phyloP scores from a whole-genome alignment of 2,329 filamentous ascomycete genomes.

The Pseudogymnoascus sp. region DNA sequence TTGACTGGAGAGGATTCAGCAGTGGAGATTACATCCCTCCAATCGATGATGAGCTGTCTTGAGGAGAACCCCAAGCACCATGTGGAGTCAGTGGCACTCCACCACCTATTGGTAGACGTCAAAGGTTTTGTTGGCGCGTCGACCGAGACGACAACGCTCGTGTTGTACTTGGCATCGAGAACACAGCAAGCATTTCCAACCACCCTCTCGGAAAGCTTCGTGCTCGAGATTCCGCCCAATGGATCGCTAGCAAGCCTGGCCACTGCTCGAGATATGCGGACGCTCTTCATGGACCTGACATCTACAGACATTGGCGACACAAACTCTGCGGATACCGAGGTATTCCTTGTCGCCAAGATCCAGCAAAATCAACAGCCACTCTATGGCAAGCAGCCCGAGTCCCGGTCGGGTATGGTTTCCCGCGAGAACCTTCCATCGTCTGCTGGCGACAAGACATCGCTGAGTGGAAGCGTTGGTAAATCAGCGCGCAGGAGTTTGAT shows the following conservation, averaged over 20 bases:
- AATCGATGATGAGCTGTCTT: conserved; percentile 92
- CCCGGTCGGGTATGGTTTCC: conserved; percentile 20
- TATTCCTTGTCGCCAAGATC: conserved; percentile 80
- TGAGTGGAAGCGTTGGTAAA: conserved; percentile 41
- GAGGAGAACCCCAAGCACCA: conserved; percentile 67
- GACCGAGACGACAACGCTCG: conserved; percentile 66
- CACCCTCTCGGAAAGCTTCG: conserved; percentile 75
- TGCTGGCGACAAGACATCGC: conserved; percentile 36
- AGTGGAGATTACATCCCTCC: conserved; percentile 80
- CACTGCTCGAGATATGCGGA: conserved; percentile 64
- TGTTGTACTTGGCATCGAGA: conserved; percentile 70
- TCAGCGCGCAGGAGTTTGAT: conserved; percentile 56
- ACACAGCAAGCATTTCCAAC: conserved; percentile 52
- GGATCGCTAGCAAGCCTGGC: conserved; percentile 60
- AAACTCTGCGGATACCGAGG: conserved; percentile 56
- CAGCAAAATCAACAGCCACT: conserved; percentile 24
- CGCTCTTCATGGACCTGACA: conserved; percentile 79
- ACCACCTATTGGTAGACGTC: conserved; percentile 77
- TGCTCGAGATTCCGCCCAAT: conserved; percentile 66
- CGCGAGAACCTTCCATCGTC: conserved; percentile 17
- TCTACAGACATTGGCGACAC: conserved; percentile 44
- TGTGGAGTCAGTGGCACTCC: conserved; percentile 59
- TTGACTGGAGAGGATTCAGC: conserved; percentile 89
- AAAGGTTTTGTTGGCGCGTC: conserved; percentile 72
- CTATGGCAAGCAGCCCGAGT: conserved; percentile 20